Percentiles rank a stretch among this genome's conserved stretches.
phyloP scores from a whole-genome alignment of 306 rosid species.

The Quercus cerris region DNA sequence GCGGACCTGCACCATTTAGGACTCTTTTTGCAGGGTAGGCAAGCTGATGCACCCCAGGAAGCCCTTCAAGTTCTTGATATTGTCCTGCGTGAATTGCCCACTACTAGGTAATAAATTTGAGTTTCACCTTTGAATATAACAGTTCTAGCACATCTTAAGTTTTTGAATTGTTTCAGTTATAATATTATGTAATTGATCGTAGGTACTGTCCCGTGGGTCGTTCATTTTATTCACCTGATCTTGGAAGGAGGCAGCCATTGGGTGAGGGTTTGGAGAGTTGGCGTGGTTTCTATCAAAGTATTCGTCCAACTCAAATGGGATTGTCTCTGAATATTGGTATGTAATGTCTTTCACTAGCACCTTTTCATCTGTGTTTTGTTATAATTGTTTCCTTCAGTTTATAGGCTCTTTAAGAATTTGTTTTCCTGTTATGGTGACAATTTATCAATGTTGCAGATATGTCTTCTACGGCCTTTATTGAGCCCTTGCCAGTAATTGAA shows the following conservation, averaged over 20 bases:
- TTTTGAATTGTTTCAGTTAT: not conserved
- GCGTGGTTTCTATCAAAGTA: conserved; percentile 98
- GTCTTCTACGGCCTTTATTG: conserved; percentile 96
- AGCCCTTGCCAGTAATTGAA: conserved; percentile 91
- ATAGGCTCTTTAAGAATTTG: not conserved
- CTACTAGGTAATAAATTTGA: conserved; percentile 56
- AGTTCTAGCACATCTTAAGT: not conserved
- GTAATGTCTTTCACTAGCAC: not conserved
- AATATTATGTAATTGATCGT: not conserved
- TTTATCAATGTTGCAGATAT: conserved; percentile 57
- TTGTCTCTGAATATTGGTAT: conserved; percentile 85
- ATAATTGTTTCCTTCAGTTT: not conserved
- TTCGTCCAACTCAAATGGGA: conserved; percentile 99
- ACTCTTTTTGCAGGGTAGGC: conserved; percentile 85
- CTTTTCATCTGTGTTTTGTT: not conserved
- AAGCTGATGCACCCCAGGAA: conserved; percentile 97
- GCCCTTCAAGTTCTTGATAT: conserved; percentile 97
- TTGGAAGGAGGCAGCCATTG: conserved; percentile 79
- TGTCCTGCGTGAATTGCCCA: conserved; percentile 89
- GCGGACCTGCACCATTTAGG: conserved; percentile 96
- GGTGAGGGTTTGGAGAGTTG: conserved; percentile 99
- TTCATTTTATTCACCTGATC: conserved; percentile 82
- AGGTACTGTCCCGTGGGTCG: conserved; percentile 98
- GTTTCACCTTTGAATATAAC: not conserved
- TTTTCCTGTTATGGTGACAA: not conserved